These are phyloP conservation scores for Arthrinium phaeospermum DNA, from an alignment of 2,329 filamentous ascomycete species.

Conservation along the genomic window DNA sequence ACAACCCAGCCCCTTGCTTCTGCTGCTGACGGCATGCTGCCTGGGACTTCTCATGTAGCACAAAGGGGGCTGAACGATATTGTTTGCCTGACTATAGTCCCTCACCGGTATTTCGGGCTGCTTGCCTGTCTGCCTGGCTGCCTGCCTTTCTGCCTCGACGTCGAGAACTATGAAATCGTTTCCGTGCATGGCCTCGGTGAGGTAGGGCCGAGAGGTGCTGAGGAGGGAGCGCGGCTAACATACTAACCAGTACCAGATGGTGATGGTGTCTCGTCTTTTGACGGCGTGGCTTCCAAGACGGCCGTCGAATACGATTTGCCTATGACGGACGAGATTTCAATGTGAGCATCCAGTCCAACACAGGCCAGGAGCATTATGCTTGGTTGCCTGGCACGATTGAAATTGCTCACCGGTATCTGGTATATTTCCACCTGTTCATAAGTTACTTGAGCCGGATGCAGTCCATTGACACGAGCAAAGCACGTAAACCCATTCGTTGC, in stretches of 20 bases:
- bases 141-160: too few relatives aligned
- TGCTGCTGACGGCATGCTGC: constrained; percentile 12
- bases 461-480: background rate
- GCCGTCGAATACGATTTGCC: background rate
- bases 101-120: background rate
- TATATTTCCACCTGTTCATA: too few relatives aligned
- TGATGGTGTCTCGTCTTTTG: too few relatives aligned
- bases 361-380: background rate
- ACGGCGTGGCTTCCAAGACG: background rate
- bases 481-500: background rate
- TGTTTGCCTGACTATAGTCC: background rate
- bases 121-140: background rate
- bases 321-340: background rate
- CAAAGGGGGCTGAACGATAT: background rate
- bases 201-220: background rate
- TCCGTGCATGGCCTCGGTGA: background rate
- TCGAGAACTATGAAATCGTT: background rate
- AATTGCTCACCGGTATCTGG: background rate
- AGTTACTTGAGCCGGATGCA: background rate
- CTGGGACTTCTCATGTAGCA: background rate
- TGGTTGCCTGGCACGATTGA: background rate
- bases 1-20: background rate
- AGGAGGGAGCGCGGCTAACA: background rate
- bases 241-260: background rate
- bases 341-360: too few relatives aligned